Conservation (phyloP, 2,329 filamentous ascomycete species). For the Diplodia sapinea region DNA sequence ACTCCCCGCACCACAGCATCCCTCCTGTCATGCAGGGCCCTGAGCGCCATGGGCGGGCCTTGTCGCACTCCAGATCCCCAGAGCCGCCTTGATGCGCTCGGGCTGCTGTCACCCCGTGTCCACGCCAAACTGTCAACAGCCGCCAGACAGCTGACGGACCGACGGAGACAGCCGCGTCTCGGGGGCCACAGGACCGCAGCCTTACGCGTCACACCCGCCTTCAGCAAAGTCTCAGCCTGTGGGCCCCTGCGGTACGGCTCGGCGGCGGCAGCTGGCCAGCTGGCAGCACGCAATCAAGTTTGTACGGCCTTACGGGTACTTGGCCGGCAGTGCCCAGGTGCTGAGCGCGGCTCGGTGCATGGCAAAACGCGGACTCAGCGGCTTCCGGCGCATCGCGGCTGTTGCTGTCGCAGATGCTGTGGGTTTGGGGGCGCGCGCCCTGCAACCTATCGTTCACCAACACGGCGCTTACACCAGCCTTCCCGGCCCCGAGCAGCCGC, state of each 20-base stretch:
- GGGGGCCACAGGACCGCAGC: slow-evolving; percentile 23
- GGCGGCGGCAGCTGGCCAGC: slow-evolving; percentile 16
- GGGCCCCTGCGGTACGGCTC: slow-evolving; percentile 27
- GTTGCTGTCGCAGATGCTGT: slow-evolving; percentile 21
- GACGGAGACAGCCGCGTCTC: slow-evolving; percentile 26
- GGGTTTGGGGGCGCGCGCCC: slow-evolving; percentile 11
- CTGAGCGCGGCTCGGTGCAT: slow-evolving; percentile 22
- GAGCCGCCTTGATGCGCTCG: slow-evolving; percentile 18
- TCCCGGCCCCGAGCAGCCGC: background rate
- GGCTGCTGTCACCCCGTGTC: background rate
- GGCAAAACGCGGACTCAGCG: slow-evolving; percentile 14
- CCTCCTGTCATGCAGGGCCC: slow-evolving; percentile 24
- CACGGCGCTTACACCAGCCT: slow-evolving; percentile 10
- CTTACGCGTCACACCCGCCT: slow-evolving; percentile 31
- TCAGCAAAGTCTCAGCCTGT: slow-evolving; percentile 29
- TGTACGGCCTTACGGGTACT: slow-evolving; percentile 21
- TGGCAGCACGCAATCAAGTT: slow-evolving; percentile 19
- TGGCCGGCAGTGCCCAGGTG: slow-evolving; percentile 19
- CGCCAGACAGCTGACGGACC: background rate
- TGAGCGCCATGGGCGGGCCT: slow-evolving; percentile 4
- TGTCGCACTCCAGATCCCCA: slow-evolving; percentile 14
- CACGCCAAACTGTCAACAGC: background rate
- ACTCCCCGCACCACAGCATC: slow-evolving; percentile 22
- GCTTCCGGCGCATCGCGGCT: slow-evolving; percentile 25
- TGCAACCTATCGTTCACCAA: slow-evolving; percentile 7